Conservation (phyloP, 805 yeast species). For the Suhomyces sp. region DNA sequence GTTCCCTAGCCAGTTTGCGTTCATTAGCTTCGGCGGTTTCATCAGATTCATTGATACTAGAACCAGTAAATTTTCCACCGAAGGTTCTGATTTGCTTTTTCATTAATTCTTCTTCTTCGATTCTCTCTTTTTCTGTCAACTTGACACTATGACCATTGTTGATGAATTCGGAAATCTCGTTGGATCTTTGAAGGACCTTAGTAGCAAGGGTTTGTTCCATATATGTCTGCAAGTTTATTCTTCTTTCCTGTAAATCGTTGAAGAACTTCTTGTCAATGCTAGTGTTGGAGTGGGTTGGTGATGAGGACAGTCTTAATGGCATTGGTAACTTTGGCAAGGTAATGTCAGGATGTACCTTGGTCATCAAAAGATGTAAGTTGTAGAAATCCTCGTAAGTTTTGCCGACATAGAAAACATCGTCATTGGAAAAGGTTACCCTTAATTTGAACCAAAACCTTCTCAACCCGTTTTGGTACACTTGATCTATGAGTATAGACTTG, state of each 20-base stretch:
- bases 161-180: conserved; percentile 10
- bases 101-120: conserved; percentile 10
- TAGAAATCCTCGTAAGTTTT: conserved; percentile 40
- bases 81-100: conserved; percentile 4
- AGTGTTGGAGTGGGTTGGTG: conserved; percentile 8
- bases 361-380: conserved; percentile 25
- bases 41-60: too few species aligned
- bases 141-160: too few species aligned
- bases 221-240: conserved; percentile 26
- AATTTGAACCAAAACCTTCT: conserved; percentile 34
- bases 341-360: conserved; percentile 4
- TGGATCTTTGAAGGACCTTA: too few species aligned
- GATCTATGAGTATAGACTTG: conserved; percentile 20
- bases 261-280: conserved; percentile 12
- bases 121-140: conserved; percentile 1
- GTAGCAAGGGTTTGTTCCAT: too few species aligned
- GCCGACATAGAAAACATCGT: conserved; percentile 22
- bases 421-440: conserved; percentile 25
- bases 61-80: too few species aligned
- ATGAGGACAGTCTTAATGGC: conserved; percentile 19
- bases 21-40: background rate
- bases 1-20: too few species aligned
- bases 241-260: conserved; percentile 18
- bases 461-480: conserved; percentile 25
- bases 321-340: conserved; percentile 32